These are phyloP conservation scores for Cadophora gregata DNA, from an alignment of 2,329 filamentous ascomycete species.

Conservation along the genomic window DNA sequence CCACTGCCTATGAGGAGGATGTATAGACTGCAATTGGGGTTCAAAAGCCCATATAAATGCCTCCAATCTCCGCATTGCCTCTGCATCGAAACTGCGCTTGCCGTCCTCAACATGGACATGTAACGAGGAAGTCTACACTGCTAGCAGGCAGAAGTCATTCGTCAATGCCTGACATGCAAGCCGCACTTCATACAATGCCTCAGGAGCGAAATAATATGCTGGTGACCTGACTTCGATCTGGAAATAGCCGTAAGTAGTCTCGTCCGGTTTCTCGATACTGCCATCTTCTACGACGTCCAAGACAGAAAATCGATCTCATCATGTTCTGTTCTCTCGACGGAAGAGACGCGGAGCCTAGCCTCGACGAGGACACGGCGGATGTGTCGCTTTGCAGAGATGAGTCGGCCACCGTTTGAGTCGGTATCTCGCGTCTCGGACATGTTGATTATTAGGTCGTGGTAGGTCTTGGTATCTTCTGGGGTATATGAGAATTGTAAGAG, in stretches of 20 bases:
- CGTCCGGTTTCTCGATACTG: slow-evolving; percentile 3
- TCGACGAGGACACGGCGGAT: slow-evolving; percentile 12
- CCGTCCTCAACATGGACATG: slow-evolving; percentile 46
- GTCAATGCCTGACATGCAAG: slow-evolving; percentile 28
- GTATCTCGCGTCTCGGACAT: neutral
- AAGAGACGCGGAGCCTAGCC: slow-evolving; percentile 16
- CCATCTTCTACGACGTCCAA: slow-evolving; percentile 27
- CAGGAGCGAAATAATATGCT: slow-evolving; percentile 21
- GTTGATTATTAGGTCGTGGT: neutral
- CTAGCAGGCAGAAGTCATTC: slow-evolving; percentile 29
- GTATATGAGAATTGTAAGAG: slow-evolving; percentile 1
- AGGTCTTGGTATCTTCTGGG: neutral
- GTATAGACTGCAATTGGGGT: slow-evolving; percentile 39
- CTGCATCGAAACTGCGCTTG: slow-evolving; percentile 31
- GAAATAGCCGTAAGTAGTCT: slow-evolving; percentile 10
- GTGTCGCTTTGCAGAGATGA: slow-evolving; percentile 4
- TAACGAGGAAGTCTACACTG: slow-evolving; percentile 38
- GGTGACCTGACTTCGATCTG: slow-evolving; percentile 36
- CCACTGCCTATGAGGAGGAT: slow-evolving; percentile 26
- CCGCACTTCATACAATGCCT: slow-evolving; percentile 19
- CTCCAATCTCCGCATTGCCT: slow-evolving; percentile 40
- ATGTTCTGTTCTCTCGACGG: neutral
- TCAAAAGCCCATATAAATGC: slow-evolving; percentile 42
- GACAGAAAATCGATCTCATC: neutral
- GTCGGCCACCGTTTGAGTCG: neutral